Base-by-base conservation (phyloP, 169 alveolate genomes). In the Toxoplasma gondii region DNA sequence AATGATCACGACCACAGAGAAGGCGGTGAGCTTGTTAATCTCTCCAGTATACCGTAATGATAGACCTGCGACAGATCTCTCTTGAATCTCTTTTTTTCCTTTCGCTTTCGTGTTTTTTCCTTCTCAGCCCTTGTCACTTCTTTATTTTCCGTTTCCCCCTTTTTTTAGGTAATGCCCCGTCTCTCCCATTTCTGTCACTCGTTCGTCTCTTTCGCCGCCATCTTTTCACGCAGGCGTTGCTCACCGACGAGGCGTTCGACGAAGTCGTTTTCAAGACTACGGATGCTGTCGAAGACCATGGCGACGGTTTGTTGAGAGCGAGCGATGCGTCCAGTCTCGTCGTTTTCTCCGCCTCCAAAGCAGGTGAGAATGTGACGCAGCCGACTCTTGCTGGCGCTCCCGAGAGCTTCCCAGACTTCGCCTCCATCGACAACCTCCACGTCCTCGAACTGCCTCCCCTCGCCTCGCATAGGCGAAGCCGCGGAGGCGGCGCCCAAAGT, bases 271-370 rank as follows among this genome's bases (percentile, higher is more conserved):
- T 82, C 90, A 36, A 88, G 58, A 7, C 45, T 34, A 1, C 24
- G 10, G 84, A 88, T 38, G 82, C 93, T 58, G 58, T 64, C 93
- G 24, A 88, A 88, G 34, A 70, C 93, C 93, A 49, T 49, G 53
- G 93, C 93, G 82, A 88, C 93, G 49, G 82, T 88, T 82, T 88
- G 93, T 82, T 88, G 93, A 16, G 87, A 67, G 39, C 93, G 82
- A 38, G 87, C 93, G 19, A 88, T 36, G 53, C 53, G 36, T 4
- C 93, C 93, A 1, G 45, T 39, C 82, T 88, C 93, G 84, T 67
- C 93, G 84, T 88, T 39, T 38, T 88, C 93, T 9, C 93, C 84
- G 81, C 81, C 58, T 29, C 82, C 93, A 34, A 88, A 88, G 41
- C 87, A 64, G 31, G 87, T 88, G 82, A 88, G 39, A 27, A 88